phyloP scores from a whole-genome alignment of 495 filamentous ascomycete species.

The Penicillium chermesinum region DNA sequence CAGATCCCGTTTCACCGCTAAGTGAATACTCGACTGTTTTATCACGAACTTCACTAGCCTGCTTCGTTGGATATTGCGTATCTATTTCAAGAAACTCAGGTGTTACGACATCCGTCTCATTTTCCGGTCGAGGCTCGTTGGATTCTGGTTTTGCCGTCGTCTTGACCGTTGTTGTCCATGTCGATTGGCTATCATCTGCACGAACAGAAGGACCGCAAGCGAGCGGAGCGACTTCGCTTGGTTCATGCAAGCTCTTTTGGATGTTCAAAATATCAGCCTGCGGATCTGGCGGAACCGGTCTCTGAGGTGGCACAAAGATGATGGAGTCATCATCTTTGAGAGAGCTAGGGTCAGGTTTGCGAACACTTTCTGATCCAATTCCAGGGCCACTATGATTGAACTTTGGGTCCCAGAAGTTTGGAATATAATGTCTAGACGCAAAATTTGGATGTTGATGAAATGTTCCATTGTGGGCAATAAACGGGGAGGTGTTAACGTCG shows the following conservation, averaged over 20 bases:
- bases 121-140: too few relatives aligned
- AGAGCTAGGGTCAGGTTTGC: not conserved
- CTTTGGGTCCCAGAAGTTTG: not conserved
- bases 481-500: slow-evolving; percentile 4
- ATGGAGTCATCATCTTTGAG: not conserved
- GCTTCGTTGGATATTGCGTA: too few relatives aligned
- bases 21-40: slow-evolving; percentile 6
- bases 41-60: not conserved
- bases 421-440: not conserved
- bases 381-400: not conserved
- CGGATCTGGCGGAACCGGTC: too few relatives aligned
- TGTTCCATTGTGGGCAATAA: slow-evolving; percentile 5
- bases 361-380: not conserved
- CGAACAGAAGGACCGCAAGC: not conserved
- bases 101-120: too few relatives aligned
- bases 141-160: too few relatives aligned
- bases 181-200: not conserved
- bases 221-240: not conserved
- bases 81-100: too few relatives aligned
- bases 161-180: not conserved
- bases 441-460: not conserved
- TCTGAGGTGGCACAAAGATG: too few relatives aligned
- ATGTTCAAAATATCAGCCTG: not conserved
- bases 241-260: not conserved
- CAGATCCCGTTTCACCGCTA: slow-evolving; percentile 10